phyloP scores from a whole-genome alignment of 805 yeast genomes.

The Metschnikowia proteae region DNA sequence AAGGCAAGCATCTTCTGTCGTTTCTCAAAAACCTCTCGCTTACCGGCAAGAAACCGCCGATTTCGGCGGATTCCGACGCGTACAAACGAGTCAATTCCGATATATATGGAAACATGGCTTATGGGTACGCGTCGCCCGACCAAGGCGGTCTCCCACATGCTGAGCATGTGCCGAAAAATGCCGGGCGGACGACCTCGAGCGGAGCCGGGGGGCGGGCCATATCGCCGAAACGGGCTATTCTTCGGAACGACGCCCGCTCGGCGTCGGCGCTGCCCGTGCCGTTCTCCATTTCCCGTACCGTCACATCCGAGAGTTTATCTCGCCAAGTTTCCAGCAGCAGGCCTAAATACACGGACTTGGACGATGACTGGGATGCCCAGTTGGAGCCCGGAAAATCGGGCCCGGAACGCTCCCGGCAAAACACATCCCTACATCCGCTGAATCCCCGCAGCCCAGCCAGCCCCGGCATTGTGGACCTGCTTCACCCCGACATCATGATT shows the following conservation, averaged over 20 bases:
- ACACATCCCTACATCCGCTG: neutral
- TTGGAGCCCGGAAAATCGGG: conserved; percentile 36
- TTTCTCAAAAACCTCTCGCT: conserved; percentile 45
- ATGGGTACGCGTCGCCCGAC: conserved; percentile 20
- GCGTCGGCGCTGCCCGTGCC: neutral
- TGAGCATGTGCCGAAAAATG: neutral
- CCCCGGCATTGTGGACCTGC: conserved; percentile 30
- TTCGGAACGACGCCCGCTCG: conserved; percentile 1
- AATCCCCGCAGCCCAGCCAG: conserved; percentile 17
- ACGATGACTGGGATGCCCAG: conserved; percentile 87
- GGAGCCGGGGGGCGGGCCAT: neutral
- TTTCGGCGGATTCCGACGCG: conserved; percentile 3
- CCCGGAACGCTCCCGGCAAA: conserved; percentile 1
- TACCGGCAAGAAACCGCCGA: conserved; percentile 24
- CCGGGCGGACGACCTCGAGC: neutral
- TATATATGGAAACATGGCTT: conserved; percentile 38
- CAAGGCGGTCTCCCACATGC: conserved; percentile 12
- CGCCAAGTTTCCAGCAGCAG: conserved; percentile 7
- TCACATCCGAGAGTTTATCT: conserved; percentile 7
- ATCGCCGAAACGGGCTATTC: conserved; percentile 1
- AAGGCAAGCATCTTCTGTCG: conserved; percentile 54
- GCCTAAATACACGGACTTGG: conserved; percentile 61
- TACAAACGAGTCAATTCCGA: conserved; percentile 30
- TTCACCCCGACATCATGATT: conserved; percentile 36
- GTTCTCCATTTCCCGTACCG: conserved; percentile 3